phyloP scores from a whole-genome alignment of 129 eudicot genomes.

The Solidago caesia region DNA sequence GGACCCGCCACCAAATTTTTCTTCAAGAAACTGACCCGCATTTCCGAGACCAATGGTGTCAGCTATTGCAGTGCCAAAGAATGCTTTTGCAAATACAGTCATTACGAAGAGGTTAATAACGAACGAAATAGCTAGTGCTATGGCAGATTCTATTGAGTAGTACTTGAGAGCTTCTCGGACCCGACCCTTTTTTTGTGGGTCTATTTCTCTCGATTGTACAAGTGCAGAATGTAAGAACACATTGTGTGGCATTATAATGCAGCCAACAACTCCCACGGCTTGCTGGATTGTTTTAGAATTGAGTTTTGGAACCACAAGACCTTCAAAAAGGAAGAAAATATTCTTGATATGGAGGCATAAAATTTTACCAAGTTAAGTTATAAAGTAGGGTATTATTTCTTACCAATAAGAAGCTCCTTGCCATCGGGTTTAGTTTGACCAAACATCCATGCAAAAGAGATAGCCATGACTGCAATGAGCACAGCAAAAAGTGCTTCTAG shows the following conservation, averaged over 20 bases:
- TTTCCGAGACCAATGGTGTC: conserved; percentile 71
- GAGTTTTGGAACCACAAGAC: conserved; percentile 78
- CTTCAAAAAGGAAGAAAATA: conserved; percentile 37
- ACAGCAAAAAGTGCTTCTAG: conserved; percentile 87
- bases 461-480: conserved; percentile 80
- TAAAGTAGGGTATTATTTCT: background rate
- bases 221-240: conserved; percentile 96
- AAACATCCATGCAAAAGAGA: conserved; percentile 96
- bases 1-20: conserved; percentile 86
- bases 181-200: conserved; percentile 65
- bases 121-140: conserved; percentile 74
- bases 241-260: conserved; percentile 96
- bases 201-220: conserved; percentile 83
- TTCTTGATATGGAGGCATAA: background rate
- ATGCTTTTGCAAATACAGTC: conserved; percentile 91
- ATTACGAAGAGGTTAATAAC: conserved; percentile 74
- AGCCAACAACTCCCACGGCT: conserved; percentile 90
- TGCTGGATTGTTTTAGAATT: conserved; percentile 78
- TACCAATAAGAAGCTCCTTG: conserved; percentile 73
- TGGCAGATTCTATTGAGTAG: conserved; percentile 75
- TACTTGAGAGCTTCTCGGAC: conserved; percentile 87
- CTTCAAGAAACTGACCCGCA: conserved; percentile 77
- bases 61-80: conserved; percentile 72
- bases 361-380: background rate
- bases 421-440: conserved; percentile 85